A percentile compares a stretch with the other conserved stretches of the same genome.
Conservation (phyloP, 1,139 yeast genomes). For the Debaryomyces sp. region DNA sequence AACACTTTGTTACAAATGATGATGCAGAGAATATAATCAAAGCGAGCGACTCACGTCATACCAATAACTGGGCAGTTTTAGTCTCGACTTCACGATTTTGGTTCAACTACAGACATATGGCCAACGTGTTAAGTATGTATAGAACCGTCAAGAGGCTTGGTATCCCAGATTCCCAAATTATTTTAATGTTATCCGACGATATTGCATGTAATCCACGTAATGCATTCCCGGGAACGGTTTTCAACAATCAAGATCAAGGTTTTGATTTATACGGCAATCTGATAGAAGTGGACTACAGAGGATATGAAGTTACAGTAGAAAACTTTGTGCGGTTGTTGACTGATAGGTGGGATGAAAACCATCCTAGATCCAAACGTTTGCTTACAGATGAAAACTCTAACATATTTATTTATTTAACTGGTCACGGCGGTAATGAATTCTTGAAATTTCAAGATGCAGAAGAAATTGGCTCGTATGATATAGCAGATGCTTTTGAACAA, state of each 20-base stretch:
- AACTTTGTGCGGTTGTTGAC: constrained; percentile 87
- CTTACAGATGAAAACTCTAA: constrained; percentile 93
- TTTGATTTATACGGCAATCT: constrained; percentile 92
- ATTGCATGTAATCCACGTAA: constrained; percentile 96
- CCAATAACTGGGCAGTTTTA: constrained; percentile 92
- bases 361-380: constrained; percentile 87
- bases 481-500: constrained; percentile 96
- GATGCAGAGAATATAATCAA: constrained; percentile 27
- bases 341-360: constrained; percentile 93
- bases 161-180: constrained; percentile 96
- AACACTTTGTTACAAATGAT: constrained; percentile 17
- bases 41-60: constrained; percentile 51
- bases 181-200: constrained; percentile 94
- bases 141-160: constrained; percentile 95
- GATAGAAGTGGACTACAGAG: constrained; percentile 95
- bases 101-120: constrained; percentile 98
- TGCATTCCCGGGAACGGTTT: constrained; percentile 94
- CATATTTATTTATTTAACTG: constrained; percentile 92
- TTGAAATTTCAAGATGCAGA: constrained; percentile 98
- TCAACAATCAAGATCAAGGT: constrained; percentile 92
- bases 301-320: constrained; percentile 97
- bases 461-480: constrained; percentile 91
- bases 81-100: constrained; percentile 96
- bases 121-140: constrained; percentile 91
- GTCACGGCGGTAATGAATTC: constrained; percentile 98